Percentiles rank a stretch among this genome's conserved stretches.
phyloP scores from a whole-genome alignment of 75 land plant species.

The Ceratopteris richardii region DNA sequence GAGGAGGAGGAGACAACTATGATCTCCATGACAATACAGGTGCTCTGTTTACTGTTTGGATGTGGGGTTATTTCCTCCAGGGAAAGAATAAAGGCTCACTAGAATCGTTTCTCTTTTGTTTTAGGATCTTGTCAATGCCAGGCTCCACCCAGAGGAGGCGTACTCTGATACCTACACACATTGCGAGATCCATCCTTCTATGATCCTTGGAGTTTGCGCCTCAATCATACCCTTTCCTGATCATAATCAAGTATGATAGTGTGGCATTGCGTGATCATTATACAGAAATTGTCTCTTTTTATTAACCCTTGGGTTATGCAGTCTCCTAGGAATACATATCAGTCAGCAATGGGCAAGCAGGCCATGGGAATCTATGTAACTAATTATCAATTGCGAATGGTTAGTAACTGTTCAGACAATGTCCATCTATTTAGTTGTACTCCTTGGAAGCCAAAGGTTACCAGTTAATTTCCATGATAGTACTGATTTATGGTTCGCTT shows the following conservation, averaged over 20 bases:
- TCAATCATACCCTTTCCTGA: constrained; percentile 99
- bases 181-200: constrained; percentile 98
- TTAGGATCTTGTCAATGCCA: constrained; percentile 88
- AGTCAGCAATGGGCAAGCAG: constrained; percentile 99
- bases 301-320: constrained; percentile 27
- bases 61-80: too few relatives aligned
- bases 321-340: constrained; percentile 99
- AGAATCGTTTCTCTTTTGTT: neutral
- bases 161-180: constrained; percentile 94
- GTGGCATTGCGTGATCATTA: too few relatives aligned
- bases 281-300: too few relatives aligned
- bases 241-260: constrained; percentile 75
- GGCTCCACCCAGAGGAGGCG: constrained; percentile 79
- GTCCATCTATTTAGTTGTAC: too few relatives aligned
- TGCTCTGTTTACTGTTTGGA: neutral
- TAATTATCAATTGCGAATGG: constrained; percentile 97
- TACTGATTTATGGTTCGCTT: too few relatives aligned
- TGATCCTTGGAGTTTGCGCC: constrained; percentile 98
- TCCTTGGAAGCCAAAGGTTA: too few relatives aligned
- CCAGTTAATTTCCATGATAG: neutral
- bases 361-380: constrained; percentile 99
- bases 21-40: constrained; percentile 98
- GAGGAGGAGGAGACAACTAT: constrained; percentile 99
- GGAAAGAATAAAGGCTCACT: too few relatives aligned
- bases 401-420: too few relatives aligned